Percentiles rank a stretch among this genome's conserved stretches.
These are phyloP conservation scores for Pneumocystis wakefieldiae DNA, from an alignment of 1,139 yeast species.

Conservation along the genomic window DNA sequence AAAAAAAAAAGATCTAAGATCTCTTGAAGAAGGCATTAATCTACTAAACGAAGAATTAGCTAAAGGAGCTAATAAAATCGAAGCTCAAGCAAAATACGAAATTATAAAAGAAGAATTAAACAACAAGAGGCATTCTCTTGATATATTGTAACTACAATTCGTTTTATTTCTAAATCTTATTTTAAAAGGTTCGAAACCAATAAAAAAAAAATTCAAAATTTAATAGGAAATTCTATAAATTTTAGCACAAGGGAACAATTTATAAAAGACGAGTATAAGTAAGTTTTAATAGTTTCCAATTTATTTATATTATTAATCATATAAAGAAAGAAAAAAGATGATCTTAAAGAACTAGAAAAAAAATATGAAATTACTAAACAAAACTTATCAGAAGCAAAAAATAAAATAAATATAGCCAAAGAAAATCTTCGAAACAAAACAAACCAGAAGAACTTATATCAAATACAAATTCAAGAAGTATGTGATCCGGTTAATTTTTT, in stretches of 20 bases:
- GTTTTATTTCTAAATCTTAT: not conserved
- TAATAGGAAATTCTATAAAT: not conserved
- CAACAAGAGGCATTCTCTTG: conserved; percentile 3
- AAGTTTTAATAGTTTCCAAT: not conserved
- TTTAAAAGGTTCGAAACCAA: conserved; percentile 1
- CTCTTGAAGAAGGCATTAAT: conserved; percentile 31
- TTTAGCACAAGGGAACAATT: not conserved
- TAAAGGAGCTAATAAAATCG: conserved; percentile 21
- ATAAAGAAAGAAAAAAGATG: not conserved
- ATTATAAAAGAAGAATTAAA: conserved; percentile 12
- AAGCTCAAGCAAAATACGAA: conserved; percentile 15
- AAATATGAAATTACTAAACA: not conserved
- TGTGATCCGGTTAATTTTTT: conserved; percentile 8
- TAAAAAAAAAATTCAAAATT: not conserved
- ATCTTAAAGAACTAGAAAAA: not conserved
- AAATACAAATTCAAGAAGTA: conserved; percentile 10
- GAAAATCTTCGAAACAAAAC: not conserved
- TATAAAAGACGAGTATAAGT: not conserved
- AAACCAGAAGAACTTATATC: not conserved
- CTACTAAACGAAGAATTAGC: conserved; percentile 30
- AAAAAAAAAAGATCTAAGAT: conserved; percentile 21
- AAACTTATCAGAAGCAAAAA: not conserved
- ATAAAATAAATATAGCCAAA: not conserved
- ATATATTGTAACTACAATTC: not conserved
- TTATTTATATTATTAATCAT: not conserved